Base-by-base conservation (phyloP, 2,329 filamentous ascomycete species). In the Rachicladosporium sp. region DNA sequence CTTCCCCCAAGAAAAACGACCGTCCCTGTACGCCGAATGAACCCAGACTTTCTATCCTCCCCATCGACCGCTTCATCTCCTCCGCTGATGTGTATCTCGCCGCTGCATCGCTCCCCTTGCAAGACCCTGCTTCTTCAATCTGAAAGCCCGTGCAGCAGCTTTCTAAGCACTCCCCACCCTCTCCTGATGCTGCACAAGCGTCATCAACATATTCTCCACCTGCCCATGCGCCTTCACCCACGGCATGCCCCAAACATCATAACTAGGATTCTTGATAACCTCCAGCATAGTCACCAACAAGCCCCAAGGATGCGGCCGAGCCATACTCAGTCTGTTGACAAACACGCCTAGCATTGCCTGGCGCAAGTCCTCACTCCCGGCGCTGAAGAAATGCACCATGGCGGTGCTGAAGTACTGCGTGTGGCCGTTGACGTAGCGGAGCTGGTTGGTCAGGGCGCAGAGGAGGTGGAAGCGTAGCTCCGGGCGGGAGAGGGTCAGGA, bases 281-380 rank as follows among this genome's bases (percentile, higher is more conserved):
- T 96, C 91, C 46, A 91, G 67, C 45, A 93, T 73, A 29, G 87
- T 89, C 46, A 88, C 80, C 58, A 95, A 80, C 33, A 98, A 67
- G 9, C 93, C 93, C 89, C 89, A 96, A 12, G 93, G 89, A 59
- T 96, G 89, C 38, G 89, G 89, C 65, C 88, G 86, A 59, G 85
- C 86, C 13, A 86, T 82, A 43, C 93, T 76, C 35, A 95, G 69
- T 36, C 91, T 78, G 69, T 98, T 91, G 30, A 95, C 70, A 34
- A 98, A 68, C 15, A 95, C 78, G 35, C 89, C 78, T 38, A 86
- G 85, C 43, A 98, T 89, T 59, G 93, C 85, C 64, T 96, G 82
- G 30, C 89, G 83, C 36, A 95, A 79, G 53, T 89, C 84, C 54
- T 91, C 83, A 10, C 57, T 54, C 12, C 60, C 59, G 31, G 59